Evolutionary conservation across 2,329 filamentous ascomycete genomes (phyloP).

Genomic region (Fusarium tupiense): DNA sequence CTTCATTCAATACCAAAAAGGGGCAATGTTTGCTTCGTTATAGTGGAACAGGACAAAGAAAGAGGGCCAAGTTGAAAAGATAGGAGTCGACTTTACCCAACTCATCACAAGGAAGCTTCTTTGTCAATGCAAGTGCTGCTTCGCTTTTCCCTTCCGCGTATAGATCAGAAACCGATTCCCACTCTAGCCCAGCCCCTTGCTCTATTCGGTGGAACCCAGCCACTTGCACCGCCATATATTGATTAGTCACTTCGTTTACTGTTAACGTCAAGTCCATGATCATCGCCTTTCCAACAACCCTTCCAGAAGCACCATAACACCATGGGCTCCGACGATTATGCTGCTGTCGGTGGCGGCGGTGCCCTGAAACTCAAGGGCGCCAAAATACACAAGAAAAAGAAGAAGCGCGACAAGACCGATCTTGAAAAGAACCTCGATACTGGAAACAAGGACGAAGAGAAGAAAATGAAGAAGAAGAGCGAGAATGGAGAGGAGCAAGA

Average conservation of each 20-base stretch:
- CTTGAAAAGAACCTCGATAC: conserved; percentile 59
- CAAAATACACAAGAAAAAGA: conserved; percentile 71
- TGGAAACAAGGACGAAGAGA: conserved; percentile 34
- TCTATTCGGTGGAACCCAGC: not conserved
- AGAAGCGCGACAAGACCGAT: conserved; percentile 63
- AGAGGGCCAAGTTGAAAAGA: conserved; percentile 22
- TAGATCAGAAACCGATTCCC: conserved; percentile 1
- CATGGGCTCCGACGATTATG: conserved; percentile 83
- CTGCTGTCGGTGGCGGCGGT: conserved; percentile 71
- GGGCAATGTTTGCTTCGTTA: conserved; percentile 16
- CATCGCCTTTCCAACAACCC: not conserved
- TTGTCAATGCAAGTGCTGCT: conserved; percentile 21
- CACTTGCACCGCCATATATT: conserved; percentile 10
- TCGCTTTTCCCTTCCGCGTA: conserved; percentile 28
- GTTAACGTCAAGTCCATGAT: not conserved
- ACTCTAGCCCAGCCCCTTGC: conserved; percentile 10
- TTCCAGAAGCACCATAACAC: conserved; percentile 14
- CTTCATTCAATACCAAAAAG: conserved; percentile 35
- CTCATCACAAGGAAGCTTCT: conserved; percentile 26
- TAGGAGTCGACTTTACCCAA: conserved; percentile 33
- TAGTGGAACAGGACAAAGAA: conserved; percentile 28
- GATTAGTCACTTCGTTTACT: conserved; percentile 18
- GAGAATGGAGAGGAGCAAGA: conserved; percentile 43
- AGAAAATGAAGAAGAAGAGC: conserved; percentile 36
- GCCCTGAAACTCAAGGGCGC: conserved; percentile 87